Conservation (phyloP, 257 asterid genomes). For the Thymus quinquecostatus region DNA sequence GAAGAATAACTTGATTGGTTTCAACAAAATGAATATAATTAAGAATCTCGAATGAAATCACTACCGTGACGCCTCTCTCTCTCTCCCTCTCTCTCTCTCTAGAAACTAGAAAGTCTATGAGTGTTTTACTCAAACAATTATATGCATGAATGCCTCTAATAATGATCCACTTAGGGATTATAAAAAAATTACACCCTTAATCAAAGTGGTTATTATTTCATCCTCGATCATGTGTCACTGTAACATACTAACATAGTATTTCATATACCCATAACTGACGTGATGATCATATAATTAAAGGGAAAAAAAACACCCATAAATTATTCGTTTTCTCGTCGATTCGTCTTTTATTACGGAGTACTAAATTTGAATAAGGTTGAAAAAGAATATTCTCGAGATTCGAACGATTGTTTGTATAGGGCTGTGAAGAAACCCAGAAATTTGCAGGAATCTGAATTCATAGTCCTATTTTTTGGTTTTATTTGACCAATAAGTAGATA, state of each 20-base stretch:
- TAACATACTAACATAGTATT: too few species aligned
- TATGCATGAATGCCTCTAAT: background rate
- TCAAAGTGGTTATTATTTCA: too few species aligned
- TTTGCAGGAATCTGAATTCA: slow-evolving; percentile 28
- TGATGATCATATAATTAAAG: too few species aligned
- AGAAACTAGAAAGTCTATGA: too few species aligned
- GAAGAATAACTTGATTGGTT: slow-evolving; percentile 22
- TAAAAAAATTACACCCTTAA: slow-evolving; percentile 4
- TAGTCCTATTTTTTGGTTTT: background rate
- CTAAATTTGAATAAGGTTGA: background rate
- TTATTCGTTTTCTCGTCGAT: background rate
- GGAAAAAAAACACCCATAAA: background rate
- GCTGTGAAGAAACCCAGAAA: slow-evolving; percentile 2
- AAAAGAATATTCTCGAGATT: background rate
- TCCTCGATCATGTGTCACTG: too few species aligned
- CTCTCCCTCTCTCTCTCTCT: background rate
- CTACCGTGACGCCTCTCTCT: slow-evolving; percentile 21
- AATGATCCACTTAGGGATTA: slow-evolving; percentile 25
- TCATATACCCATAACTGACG: too few species aligned
- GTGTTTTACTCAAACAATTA: background rate
- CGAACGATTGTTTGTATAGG: background rate
- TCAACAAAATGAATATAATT: slow-evolving; percentile 12
- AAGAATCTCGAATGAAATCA: slow-evolving; percentile 39
- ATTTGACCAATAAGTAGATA: slow-evolving; percentile 33
- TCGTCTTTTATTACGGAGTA: background rate